These are phyloP conservation scores for Acanthamoeba triangularis DNA, from an alignment of 208 protist species.

Conservation along the genomic window DNA sequence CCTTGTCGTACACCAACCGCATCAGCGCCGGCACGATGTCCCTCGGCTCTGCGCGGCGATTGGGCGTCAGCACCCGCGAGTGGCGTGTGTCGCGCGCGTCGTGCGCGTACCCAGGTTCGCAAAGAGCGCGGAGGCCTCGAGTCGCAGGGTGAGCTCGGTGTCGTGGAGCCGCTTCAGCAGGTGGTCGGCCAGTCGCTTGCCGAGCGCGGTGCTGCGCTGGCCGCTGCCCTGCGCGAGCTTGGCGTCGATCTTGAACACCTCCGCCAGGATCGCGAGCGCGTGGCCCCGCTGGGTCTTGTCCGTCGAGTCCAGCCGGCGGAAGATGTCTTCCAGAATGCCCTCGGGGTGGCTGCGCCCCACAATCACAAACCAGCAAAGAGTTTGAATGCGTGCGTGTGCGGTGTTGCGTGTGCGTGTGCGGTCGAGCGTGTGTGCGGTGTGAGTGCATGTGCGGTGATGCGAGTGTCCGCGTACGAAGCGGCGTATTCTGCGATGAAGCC, in stretches of 20 bases:
- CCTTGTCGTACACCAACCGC: not conserved
- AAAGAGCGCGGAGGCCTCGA: constrained; percentile 50
- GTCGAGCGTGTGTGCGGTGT: too few relatives aligned
- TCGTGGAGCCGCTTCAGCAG: constrained; percentile 36
- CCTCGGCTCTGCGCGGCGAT: not conserved
- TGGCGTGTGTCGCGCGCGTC: not conserved
- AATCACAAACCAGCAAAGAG: not conserved
- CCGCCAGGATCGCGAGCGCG: constrained; percentile 9
- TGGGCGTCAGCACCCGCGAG: not conserved
- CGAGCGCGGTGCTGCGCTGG: not conserved
- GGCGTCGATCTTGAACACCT: constrained; percentile 64
- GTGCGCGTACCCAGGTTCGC: constrained; percentile 26
- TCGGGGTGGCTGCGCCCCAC: not conserved
- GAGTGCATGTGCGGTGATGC: not conserved
- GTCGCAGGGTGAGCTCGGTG: constrained; percentile 31
- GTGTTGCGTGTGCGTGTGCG: too few relatives aligned
- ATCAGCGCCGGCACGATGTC: constrained; percentile 26
- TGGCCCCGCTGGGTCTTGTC: not conserved
- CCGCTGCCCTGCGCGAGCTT: not conserved
- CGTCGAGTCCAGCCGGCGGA: constrained; percentile 46
- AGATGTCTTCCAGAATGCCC: constrained; percentile 52
- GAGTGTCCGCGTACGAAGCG: constrained; percentile 6
- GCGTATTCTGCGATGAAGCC: constrained; percentile 70
- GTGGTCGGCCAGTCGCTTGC: not conserved
- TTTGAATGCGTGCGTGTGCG: not conserved